Conservation (phyloP, 805 yeast genomes). For the Scheffersomyces spartinae region DNA sequence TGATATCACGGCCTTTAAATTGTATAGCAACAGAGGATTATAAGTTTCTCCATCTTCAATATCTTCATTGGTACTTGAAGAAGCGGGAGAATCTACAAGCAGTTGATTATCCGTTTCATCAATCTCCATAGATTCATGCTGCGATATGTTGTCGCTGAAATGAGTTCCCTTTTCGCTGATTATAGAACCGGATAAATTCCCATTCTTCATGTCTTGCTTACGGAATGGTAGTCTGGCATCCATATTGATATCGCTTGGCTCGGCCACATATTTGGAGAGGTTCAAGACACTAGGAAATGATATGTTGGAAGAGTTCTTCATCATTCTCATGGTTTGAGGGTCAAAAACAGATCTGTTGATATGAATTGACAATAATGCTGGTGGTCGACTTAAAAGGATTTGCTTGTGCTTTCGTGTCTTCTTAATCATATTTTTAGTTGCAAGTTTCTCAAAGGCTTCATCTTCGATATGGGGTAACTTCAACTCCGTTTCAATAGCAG, state of each 20-base stretch:
- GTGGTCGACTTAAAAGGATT: constrained; percentile 67
- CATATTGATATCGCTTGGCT: constrained; percentile 55
- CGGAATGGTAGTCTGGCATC: constrained; percentile 75
- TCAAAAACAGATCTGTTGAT: constrained; percentile 91
- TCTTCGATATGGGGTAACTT: constrained; percentile 64
- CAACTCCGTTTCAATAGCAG: constrained; percentile 35
- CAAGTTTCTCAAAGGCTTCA: constrained; percentile 60
- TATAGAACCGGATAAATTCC: not conserved
- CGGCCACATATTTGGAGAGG: constrained; percentile 58
- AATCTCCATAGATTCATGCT: no score
- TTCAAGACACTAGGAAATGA: constrained; percentile 61
- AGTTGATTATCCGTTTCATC: constrained; percentile 1
- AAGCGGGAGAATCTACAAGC: not conserved
- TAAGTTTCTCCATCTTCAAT: constrained; percentile 3
- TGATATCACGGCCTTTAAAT: constrained; percentile 74
- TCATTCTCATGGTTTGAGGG: constrained; percentile 68
- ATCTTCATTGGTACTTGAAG: constrained; percentile 5
- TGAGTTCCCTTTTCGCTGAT: not conserved
- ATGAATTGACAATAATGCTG: constrained; percentile 74
- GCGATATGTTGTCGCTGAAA: not conserved
- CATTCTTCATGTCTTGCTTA: constrained; percentile 36
- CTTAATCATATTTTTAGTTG: constrained; percentile 61
- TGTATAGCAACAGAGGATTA: constrained; percentile 44
- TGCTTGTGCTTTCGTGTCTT: constrained; percentile 80
- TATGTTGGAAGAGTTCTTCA: constrained; percentile 79